Base-by-base conservation (phyloP, 768 basidiomycete genomes). In the Lactarius evosmus region DNA sequence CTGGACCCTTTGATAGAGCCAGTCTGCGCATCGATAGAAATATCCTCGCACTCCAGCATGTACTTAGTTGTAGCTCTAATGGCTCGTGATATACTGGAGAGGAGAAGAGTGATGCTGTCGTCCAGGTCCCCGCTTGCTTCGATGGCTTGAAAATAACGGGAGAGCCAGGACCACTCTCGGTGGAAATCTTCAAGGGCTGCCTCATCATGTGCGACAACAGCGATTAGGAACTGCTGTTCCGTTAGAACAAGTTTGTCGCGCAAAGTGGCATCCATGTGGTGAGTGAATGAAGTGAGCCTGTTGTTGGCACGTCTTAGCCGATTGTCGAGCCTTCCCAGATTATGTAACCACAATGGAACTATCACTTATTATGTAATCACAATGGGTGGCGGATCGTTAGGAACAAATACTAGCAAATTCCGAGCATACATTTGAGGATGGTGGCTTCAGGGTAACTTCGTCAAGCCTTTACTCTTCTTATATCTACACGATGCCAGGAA, bases 221-320 rank as follows among this genome's bases (percentile, higher is more conserved):
- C 46, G 3, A 65, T 58, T 33, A 65, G 19, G 51, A 56, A 65
- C 2, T 32, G 36, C 36, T 65, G 63, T 9, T 65, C 63, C 7
- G 7, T 9, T 6, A 14, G 44, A 4, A 65, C 22, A 6, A 60
- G 34, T 36, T 14, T 33, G 9, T 50, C 46, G 16, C 36, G 46
- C 14, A 65, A 12, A 14, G 58, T 50, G 25, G 51, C 27, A 12
- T 59, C 22, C 63, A 65, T 65, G 57, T 29, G 52, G 32, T 9
- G 17, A 38, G 25, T 5, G 14, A 11, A 19, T 8, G 14, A 11
- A 52, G 17, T 29, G n/a, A n/a, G n/a, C n/a, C n/a, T n/a, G n/a
- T n/a, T n/a, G n/a, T n/a, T n/a, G n/a, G n/a, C n/a, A n/a, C n/a
- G n/a, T n/a, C n/a, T n/a, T n/a, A n/a, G n/a, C n/a, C n/a, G n/a